These are phyloP conservation scores for Avena insularis DNA, from an alignment of 176 grass and related monocot species.

Conservation along the genomic window DNA sequence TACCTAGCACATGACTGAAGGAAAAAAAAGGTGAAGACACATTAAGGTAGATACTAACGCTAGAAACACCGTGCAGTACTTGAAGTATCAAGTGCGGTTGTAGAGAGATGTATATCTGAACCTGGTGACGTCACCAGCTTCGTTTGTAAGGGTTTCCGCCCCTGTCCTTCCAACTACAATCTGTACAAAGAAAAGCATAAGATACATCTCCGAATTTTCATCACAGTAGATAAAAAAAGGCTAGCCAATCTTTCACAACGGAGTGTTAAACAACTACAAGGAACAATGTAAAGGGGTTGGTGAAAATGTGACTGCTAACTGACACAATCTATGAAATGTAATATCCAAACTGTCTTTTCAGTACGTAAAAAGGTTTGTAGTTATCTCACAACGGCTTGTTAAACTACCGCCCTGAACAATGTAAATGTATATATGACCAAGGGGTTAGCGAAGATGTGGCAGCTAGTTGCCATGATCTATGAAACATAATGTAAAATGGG, in stretches of 20 bases:
- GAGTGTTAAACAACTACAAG: not conserved
- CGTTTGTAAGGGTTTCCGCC: conserved; percentile 91
- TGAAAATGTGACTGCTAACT: not conserved
- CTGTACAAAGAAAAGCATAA: conserved; percentile 56
- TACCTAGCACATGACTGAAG: conserved; percentile 92
- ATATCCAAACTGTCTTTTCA: not conserved
- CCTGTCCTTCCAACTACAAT: conserved; percentile 97
- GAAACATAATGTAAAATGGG: not conserved
- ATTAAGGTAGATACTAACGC: not conserved
- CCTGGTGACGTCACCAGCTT: conserved; percentile 96
- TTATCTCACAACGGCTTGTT: conserved; percentile 9
- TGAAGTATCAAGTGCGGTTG: not conserved
- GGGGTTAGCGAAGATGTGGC: not conserved
- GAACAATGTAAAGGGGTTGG: not conserved
- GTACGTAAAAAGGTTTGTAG: not conserved
- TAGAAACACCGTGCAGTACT: not conserved
- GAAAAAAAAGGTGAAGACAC: not conserved
- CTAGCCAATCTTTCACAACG: not conserved
- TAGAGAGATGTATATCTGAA: conserved; percentile 35
- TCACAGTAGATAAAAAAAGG: not conserved
- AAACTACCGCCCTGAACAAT: not conserved
- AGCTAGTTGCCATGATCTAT: not conserved
- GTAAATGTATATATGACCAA: not conserved
- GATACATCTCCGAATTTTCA: conserved; percentile 14
- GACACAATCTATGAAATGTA: not conserved